These are phyloP conservation scores for Zelopaecilomyces penicillatus DNA, from an alignment of 2,329 filamentous ascomycete genomes.

Conservation along the genomic window DNA sequence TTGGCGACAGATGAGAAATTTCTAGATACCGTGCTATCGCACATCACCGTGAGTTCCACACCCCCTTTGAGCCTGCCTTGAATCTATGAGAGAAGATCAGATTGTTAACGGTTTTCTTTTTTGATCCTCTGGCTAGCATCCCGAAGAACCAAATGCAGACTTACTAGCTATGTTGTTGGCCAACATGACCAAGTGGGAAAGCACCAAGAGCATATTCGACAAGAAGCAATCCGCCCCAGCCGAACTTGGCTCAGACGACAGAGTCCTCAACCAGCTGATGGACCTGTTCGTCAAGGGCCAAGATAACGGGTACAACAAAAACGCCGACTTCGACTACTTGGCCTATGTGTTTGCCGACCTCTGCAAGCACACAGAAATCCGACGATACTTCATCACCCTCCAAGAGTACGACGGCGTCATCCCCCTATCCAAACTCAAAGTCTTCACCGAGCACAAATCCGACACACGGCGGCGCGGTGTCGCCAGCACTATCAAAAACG, in stretches of 20 bases:
- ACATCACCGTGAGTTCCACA: constrained; percentile 59
- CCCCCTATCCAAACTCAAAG: constrained; percentile 84
- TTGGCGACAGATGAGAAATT: constrained; percentile 76
- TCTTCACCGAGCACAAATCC: constrained; percentile 87
- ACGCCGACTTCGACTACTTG: constrained; percentile 85
- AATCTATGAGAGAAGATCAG: too few species aligned
- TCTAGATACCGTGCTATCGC: constrained; percentile 61
- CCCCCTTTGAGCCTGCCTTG: too few species aligned
- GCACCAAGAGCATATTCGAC: constrained; percentile 58
- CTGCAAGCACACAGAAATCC: constrained; percentile 68
- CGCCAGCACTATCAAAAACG: constrained; percentile 92
- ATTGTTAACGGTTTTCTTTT: neutral
- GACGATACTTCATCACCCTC: constrained; percentile 63
- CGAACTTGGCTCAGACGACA: constrained; percentile 61
- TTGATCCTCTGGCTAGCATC: constrained; percentile 37
- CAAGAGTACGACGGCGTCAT: constrained; percentile 75
- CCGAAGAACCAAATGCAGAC: constrained; percentile 73
- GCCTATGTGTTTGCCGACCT: constrained; percentile 92
- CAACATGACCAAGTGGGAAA: constrained; percentile 78
- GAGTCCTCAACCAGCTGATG: constrained; percentile 81
- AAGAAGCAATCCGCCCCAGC: constrained; percentile 61
- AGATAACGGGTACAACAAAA: constrained; percentile 71
- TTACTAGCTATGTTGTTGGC: constrained; percentile 85
- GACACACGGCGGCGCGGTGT: constrained; percentile 83
- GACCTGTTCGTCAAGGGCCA: constrained; percentile 94